Base-by-base conservation (phyloP, 768 basidiomycete species). In the Amanita pseudoporphyria region DNA sequence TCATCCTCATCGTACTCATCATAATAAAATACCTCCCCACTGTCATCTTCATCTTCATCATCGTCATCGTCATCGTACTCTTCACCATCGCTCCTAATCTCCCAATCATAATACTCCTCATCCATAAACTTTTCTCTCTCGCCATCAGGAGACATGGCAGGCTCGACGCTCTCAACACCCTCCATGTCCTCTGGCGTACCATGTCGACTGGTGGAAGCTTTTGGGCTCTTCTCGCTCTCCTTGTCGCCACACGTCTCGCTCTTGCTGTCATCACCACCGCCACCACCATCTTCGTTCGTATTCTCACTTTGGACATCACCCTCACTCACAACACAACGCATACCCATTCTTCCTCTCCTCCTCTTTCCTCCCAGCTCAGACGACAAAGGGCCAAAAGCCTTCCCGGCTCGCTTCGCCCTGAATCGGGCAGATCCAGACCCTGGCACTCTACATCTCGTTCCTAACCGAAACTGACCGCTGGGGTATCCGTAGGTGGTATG, bases 41-140 rank as follows among this genome's bases (percentile, higher is more conserved):
- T 22, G 21, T 45, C 51, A 21, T 54, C 56, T 7, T 51, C 50
- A 6, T 51, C 49, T 10, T 42, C 40, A 14, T 51, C 45, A 22
- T 44, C 54, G 21, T 60, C 57, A 22, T 53, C 55, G 26, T 24
- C 42, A 24, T 43, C 42, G 3, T 42, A 38, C 7, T 52, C 54
- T 18, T 47, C 55, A 19, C 58, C 60, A 26, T 58, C 60, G 16
- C 56, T 56, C 39, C 35, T 18, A 19, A 59, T 37, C 54, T 59
- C 61, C 36, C 55, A 60, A 6, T 52, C 42, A 37, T 60, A 62
- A n/a, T 54, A 58, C 52, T 54, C 51, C 49, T 60, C 58, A 24
- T 46, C 56, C 58, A 62, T 58, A 28, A 60, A 62, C 22, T 32
- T 39, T 38, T 52, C 51, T 38, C 51, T 36, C 44, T 52, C 42